These are phyloP conservation scores for Leccinum boreale DNA, from an alignment of 768 basidiomycete species.

Conservation along the genomic window DNA sequence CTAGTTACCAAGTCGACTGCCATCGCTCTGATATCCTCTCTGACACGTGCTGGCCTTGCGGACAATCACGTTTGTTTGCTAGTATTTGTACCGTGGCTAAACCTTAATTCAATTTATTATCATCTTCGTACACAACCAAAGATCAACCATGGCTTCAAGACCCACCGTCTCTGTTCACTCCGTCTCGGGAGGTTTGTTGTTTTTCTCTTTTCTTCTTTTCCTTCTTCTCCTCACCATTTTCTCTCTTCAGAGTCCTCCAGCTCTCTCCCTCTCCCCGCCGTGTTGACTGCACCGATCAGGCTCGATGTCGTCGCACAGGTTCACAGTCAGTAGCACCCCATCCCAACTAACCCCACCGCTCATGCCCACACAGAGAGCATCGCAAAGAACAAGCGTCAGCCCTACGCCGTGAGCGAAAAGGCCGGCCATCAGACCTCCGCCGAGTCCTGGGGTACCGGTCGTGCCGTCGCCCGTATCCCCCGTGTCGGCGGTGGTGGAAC, in stretches of 20 bases:
- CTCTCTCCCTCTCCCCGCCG: conserved; percentile 91
- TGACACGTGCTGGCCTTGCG: conserved; percentile 30
- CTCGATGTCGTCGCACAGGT: conserved; percentile 98
- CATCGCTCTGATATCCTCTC: conserved; percentile 27
- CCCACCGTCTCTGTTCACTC: conserved; percentile 87
- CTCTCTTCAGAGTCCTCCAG: conserved; percentile 64
- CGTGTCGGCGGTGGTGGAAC: conserved; percentile 99
- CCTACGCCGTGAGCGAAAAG: conserved; percentile 95
- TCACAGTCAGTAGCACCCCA: conserved; percentile 77
- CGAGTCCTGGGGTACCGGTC: conserved; percentile 99
- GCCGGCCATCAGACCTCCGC: conserved; percentile 99
- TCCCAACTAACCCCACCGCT: not conserved
- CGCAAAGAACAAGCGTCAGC: conserved; percentile 96
- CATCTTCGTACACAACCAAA: not conserved
- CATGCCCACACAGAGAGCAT: conserved; percentile 70
- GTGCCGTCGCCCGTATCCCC: conserved; percentile 99
- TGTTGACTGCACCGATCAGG: conserved; percentile 96
- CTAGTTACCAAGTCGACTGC: too few relatives aligned
- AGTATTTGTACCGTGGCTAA: conserved; percentile 30
- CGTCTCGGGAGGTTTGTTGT: conserved; percentile 62
- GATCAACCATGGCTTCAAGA: conserved; percentile 75
- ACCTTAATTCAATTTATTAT: conserved; percentile 20
- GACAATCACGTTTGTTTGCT: conserved; percentile 19
- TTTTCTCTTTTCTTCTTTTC: not conserved
- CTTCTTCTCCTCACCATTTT: not conserved